Evolutionary conservation across 2,329 filamentous ascomycete species (phyloP).

Genomic region (Thielaviopsis punctulata): DNA sequence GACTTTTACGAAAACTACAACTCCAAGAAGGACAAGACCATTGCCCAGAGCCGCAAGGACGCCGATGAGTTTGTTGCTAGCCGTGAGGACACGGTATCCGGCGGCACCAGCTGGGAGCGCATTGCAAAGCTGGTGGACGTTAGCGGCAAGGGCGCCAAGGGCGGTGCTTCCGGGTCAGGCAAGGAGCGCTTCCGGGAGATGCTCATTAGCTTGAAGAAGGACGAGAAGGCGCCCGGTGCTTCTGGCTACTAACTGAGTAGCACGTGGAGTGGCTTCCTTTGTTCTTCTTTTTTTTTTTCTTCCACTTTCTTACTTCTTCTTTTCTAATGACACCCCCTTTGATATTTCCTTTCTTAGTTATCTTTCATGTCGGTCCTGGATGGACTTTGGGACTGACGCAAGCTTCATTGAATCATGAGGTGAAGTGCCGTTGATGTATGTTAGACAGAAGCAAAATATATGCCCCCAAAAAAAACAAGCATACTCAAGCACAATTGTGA

Average conservation of each 20-base stretch:
- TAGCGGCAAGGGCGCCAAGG: constrained; percentile 77
- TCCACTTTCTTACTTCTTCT: neutral
- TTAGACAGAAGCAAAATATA: constrained; percentile 10
- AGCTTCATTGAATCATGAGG: neutral
- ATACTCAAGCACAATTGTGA: neutral
- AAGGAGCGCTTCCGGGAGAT: constrained; percentile 95
- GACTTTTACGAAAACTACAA: constrained; percentile 99
- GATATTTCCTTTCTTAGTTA: neutral
- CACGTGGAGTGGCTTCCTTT: neutral
- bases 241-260: constrained; percentile 36
- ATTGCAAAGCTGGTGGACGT: constrained; percentile 96
- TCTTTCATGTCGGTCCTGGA: neutral
- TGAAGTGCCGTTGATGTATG: constrained; percentile 13
- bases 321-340: constrained; percentile 1
- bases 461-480: neutral
- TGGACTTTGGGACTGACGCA: neutral
- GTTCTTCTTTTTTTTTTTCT: neutral
- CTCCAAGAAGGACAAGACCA: constrained; percentile 86
- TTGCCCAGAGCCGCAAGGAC: constrained; percentile 75
- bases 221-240: constrained; percentile 65
- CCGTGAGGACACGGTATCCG: constrained; percentile 82
- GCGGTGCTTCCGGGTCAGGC: constrained; percentile 74
- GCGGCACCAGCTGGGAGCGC: constrained; percentile 95
- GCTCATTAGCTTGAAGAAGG: constrained; percentile 73
- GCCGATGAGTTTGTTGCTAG: constrained; percentile 81